Percentiles rank a stretch among this genome's conserved stretches.
Evolutionary conservation across 2,329 filamentous ascomycete species (phyloP).

Genomic region (Phialemoniopsis sp.): DNA sequence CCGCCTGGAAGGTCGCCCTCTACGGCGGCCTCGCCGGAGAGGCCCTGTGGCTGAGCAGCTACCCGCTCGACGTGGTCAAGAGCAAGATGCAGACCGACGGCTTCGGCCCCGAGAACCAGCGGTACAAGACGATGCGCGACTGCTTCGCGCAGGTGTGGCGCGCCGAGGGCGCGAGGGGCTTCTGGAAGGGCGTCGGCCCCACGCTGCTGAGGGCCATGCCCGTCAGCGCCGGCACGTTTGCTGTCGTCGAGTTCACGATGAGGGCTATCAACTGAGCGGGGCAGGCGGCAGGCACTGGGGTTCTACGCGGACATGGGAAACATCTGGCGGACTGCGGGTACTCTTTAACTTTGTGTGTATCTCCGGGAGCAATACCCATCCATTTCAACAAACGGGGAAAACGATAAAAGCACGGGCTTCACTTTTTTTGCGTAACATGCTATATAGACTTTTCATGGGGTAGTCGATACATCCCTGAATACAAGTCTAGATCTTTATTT

Average conservation of each 20-base stretch:
- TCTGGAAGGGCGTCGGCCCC: constrained; percentile 92
- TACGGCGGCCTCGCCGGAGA: constrained; percentile 95
- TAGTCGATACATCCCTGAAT: no score
- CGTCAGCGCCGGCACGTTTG: constrained; percentile 96
- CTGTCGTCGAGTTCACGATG: constrained; percentile 69
- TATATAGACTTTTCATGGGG: no score
- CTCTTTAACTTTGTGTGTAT: no score
- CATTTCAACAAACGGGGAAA: no score
- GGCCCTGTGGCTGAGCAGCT: constrained; percentile 87
- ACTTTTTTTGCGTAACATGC: no score
- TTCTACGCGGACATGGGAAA: no score
- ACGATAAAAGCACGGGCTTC: no score
- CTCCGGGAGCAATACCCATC: no score
- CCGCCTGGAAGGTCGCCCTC: constrained; percentile 79
- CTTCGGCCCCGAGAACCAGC: constrained; percentile 62
- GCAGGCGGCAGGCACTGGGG: no score
- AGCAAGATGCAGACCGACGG: constrained; percentile 99
- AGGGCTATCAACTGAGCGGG: constrained; percentile 47
- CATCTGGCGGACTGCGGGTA: no score
- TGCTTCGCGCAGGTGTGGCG: constrained; percentile 82
- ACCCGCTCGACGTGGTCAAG: constrained; percentile 97
- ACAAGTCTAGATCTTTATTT: no score
- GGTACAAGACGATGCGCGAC: constrained; percentile 79
- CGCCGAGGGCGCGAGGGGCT: constrained; percentile 73
- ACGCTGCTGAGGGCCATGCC: constrained; percentile 94